Conservation (phyloP, 257 asterid species). For the Scutellaria minor region DNA sequence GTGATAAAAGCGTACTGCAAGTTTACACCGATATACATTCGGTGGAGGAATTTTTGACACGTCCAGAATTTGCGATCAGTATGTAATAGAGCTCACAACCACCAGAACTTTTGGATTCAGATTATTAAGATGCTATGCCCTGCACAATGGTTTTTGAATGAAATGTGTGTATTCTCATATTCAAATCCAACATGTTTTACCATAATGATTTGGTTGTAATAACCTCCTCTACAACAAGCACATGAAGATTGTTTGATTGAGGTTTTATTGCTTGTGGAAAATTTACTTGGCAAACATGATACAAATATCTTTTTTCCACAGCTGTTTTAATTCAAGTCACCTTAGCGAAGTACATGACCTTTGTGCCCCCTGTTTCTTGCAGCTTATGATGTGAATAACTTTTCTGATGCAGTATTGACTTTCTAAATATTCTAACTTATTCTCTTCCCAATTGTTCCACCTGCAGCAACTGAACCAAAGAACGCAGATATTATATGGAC, state of each 20-base stretch:
- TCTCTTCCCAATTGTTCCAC: conserved; percentile 30
- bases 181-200: conserved; percentile 4
- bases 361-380: conserved; percentile 10
- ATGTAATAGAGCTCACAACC: conserved; percentile 38
- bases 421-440: conserved; percentile 15
- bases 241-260: conserved; percentile 18
- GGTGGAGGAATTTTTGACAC: conserved; percentile 81
- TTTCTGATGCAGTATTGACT: conserved; percentile 22
- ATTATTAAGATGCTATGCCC: conserved; percentile 20
- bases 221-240: background rate
- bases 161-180: background rate
- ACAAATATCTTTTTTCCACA: background rate
- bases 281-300: conserved; percentile 24
- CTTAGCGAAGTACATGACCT: background rate
- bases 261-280: conserved; percentile 11
- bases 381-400: conserved; percentile 28
- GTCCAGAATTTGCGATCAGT: conserved; percentile 84
- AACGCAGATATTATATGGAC: conserved; percentile 96
- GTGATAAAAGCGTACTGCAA: conserved; percentile 61
- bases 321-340: conserved; percentile 18
- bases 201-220: conserved; percentile 1
- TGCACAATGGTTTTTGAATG: conserved; percentile 21
- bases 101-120: conserved; percentile 21
- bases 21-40: conserved; percentile 91
- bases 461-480: conserved; percentile 85